Conservation (phyloP, 345 rosid genomes). For the Bruguiera gymnorhiza region DNA sequence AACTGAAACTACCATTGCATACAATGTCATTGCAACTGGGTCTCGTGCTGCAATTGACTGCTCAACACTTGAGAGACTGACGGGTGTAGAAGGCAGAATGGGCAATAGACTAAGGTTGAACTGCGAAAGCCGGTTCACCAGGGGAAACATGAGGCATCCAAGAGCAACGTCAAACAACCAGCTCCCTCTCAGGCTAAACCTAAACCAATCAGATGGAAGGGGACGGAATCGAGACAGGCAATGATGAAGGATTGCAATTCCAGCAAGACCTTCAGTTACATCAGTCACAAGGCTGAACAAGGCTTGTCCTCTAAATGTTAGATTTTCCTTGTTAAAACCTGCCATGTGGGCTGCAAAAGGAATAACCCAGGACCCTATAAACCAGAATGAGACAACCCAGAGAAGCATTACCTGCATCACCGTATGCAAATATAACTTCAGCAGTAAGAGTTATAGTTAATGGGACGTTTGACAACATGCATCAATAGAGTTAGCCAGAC, state of each 20-base stretch:
- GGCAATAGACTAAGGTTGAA: constrained; percentile 87
- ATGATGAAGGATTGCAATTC: constrained; percentile 78
- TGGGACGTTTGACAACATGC: no score
- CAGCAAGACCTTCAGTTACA: constrained; percentile 93
- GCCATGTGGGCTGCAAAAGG: constrained; percentile 85
- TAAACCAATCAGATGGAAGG: constrained; percentile 86
- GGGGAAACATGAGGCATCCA: constrained; percentile 96
- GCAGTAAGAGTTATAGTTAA: no score
- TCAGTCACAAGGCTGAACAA: constrained; percentile 95
- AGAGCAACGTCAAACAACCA: constrained; percentile 79
- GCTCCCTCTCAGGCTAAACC: constrained; percentile 66
- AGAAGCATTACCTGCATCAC: constrained; percentile 82
- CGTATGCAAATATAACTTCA: no score
- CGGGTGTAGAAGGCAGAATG: constrained; percentile 68
- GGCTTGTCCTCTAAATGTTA: constrained; percentile 95
- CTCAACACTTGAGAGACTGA: constrained; percentile 80
- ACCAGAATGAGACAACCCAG: constrained; percentile 96
- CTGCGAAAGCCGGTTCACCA: constrained; percentile 88
- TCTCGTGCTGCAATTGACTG: constrained; percentile 95
- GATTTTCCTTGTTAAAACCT: constrained; percentile 82
- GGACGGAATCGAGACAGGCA: constrained; percentile 85
- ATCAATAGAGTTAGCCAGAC: no score
- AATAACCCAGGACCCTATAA: constrained; percentile 92
- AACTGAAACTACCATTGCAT: constrained; percentile 79
- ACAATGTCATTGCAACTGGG: constrained; percentile 90